Base-by-base conservation (phyloP, 345 rosid genomes). In the Linum trigynum region DNA sequence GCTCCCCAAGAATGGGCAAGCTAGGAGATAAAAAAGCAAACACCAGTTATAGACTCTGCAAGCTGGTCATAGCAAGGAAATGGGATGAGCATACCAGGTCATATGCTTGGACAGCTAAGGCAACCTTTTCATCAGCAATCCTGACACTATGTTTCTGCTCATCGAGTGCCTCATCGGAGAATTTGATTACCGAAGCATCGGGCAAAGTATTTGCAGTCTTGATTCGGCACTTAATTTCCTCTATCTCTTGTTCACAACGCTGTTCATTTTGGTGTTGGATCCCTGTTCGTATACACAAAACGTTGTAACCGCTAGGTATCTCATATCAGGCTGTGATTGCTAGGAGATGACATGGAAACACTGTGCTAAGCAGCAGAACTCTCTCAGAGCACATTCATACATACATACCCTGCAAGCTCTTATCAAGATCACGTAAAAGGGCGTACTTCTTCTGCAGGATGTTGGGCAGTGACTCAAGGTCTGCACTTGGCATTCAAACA, bases 101-200 rank as follows among this genome's bases (percentile, higher is more conserved):
- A 82, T 94, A 94, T 5, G 92, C 91, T 65, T 94, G 99, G 67
- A 77, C 73, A 78, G 97, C 96, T 80, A 90, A 75, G 1, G 95
- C 83, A 55, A 94, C 88, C 75, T 94, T 94, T 79, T 94, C 99
- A 75, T 94, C 97, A 2, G 97, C 99, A 73, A 94, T 88, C 66
- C 99, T 78, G 71, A 90, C 72, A 67, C 92, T 80, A 82, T 94
- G 99, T 76, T 85, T 88, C 78, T 94, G 99, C 75, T 94, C 97
- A 51, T 94, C 99, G 61, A 94, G 80, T 57, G 84, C 87, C 39
- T 88, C 97, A 38, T 90, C 96, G 0, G 99, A 90, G 83, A 94
- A 94, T 71, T 80, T 83, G 56, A 78, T 35, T 58, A 74, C 78
- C 57, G 91, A 79, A 41, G 82, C 69, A 71, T 75, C 78, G 5